Percentiles rank a stretch among this genome's conserved stretches.
Evolutionary conservation across 441 rosid species (phyloP).

Genomic region (Croton setiger): DNA sequence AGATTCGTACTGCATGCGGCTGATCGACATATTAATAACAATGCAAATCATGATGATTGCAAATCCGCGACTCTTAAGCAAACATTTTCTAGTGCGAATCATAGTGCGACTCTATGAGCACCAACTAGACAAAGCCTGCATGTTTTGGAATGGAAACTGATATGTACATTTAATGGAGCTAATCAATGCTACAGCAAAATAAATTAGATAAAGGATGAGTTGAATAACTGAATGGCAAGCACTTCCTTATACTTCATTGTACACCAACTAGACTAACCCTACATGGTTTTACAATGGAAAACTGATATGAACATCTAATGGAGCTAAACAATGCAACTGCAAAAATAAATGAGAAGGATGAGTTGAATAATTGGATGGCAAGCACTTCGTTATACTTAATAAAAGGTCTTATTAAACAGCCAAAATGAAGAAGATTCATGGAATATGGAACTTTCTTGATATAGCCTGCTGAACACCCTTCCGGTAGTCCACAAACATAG

Average conservation of each 20-base stretch:
- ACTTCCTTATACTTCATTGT: not conserved
- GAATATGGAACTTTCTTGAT: slow-evolving; percentile 71
- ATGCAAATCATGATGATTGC: not conserved
- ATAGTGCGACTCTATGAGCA: not conserved
- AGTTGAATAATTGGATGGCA: slow-evolving; percentile 10
- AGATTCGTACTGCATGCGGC: not conserved
- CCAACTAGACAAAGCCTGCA: not conserved
- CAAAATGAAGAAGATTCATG: slow-evolving; percentile 15
- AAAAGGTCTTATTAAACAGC: slow-evolving; percentile 4
- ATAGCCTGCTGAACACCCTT: slow-evolving; percentile 99
- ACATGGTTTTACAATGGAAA: not conserved
- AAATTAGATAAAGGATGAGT: slow-evolving; percentile 7
- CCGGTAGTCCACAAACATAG: slow-evolving; percentile 97
- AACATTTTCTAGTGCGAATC: not conserved
- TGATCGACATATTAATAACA: not conserved
- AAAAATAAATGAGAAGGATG: slow-evolving; percentile 7
- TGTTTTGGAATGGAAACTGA: not conserved
- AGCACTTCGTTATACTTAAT: not conserved
- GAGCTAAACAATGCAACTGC: slow-evolving; percentile 1
- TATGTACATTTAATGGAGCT: not conserved
- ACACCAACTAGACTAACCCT: not conserved
- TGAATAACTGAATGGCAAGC: slow-evolving; percentile 9
- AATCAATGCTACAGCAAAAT: not conserved
- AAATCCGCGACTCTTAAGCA: not conserved
- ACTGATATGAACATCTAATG: not conserved